Evolutionary conservation across 116 monocot genomes (phyloP), one percentile per base, ranked within the genome.

Genomic region (Iris pallida): DNA sequence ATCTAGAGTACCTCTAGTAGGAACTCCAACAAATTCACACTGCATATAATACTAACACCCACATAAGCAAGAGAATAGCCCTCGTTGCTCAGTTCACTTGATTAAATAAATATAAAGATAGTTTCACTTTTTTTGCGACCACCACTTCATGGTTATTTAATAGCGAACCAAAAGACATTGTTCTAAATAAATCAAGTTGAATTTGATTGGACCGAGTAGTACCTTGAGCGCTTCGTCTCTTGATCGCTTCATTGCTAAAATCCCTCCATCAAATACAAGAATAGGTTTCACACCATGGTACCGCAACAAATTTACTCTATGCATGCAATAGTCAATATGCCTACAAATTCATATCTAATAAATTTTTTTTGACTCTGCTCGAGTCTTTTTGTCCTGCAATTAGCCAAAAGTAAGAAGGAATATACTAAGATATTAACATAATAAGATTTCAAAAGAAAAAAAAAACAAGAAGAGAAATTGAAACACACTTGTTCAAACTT

Each of bases 241-340:
- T 92, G 97, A 42, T 90, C 93, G 51, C 71, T 97, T 97, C 78
- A 93, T 93, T 63, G 97, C 93, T 55, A 97, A 83, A 66, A 90
- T 58, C 8, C 97, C 97, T 60, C 97, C 97, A 71, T 97, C 97
- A 90, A 97, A 97, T 42, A 97, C 75, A 75, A 97, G 92, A 72
- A 97, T 68, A 46, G 93, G 97, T 78, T 83, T 89, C 57, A 93
- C 71, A 63, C 87, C 97, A 88, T 90, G 66, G 71, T 97, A 85
- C 30, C 81, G 71, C 68, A 97, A 72, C 71, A 97, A 47, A 73
- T 97, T 92, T 55, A 97, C 93, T 80, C 97, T 85, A 71, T 97
- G 85, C 97, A 97, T 97, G 83, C 97, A 97, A 70, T 93, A 97
- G 56, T 87, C 81, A 11, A 97, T 85, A 73, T 97, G 93, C 81